Base-by-base conservation (phyloP, 345 rosid genomes). In the Citrus unshiu region DNA sequence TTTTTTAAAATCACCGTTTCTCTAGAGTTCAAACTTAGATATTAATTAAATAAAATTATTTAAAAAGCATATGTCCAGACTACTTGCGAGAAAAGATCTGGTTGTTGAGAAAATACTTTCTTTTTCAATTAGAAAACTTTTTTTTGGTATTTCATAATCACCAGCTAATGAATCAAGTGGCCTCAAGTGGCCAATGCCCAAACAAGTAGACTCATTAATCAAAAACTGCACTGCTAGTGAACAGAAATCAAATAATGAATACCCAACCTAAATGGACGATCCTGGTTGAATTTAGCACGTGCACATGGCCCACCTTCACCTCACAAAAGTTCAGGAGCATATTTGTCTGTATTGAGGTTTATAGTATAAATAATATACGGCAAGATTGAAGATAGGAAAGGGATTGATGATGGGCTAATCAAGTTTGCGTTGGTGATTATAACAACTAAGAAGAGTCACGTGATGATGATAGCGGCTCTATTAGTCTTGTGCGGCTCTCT, bases 201-300 rank as follows among this genome's bases (percentile, higher is more conserved):
- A 72, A 74, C 84, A 75, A 63, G 79, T 2, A 22, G 78, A 75
- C 76, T 25, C 19, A 6, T 72, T 77, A 72, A 77, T 75, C 70
- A 58, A 3, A 64, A 25, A 67, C 35, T 18, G 59, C 21, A 25
- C 14, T 46, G 1, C 61, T 6, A 2, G 4, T 21, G 75, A 64
- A 74, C 76, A 62, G 39, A 21, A 71, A 18, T 57, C 60, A 22
- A 16, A 4, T 30, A 39, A 29, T 63, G 25, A 9, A 14, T 49
- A 65, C 84, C 79, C 6, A 78, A 76, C 32, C 57, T 37, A 18
- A 39, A 51, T 78, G 83, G 79, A 82, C 88, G 88, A 82, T 62
- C 76, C 81, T 78, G 0, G 6, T 56, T 79, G 46, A 81, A 71
- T 74, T 32, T 14, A 49, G 68, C 56, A 39, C 34, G 59, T 68